Base-by-base conservation (phyloP, 441 rosid species). In the Biscutella laevigata region DNA sequence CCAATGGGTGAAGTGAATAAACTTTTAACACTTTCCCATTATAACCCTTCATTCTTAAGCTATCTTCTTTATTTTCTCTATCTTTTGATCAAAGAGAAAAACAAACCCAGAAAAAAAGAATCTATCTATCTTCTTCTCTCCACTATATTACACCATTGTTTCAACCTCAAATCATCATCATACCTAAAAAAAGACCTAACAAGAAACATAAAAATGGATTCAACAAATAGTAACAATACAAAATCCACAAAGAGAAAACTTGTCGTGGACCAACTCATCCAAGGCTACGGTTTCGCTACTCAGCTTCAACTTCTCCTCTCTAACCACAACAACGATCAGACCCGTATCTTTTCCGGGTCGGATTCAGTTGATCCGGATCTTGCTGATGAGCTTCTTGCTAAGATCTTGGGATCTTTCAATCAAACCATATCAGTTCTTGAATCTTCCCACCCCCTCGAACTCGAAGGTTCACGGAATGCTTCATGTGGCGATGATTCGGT, bases 351-450 rank as follows among this genome's bases (percentile, higher is more conserved):
- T 37, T 37, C 55, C 20, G 35, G 45, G 25, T 56, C 61, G 7
- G 42, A 16, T 43, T 43, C 24, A 32, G 37, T 44, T 20, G 52
- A 21, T 38, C 20, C 25, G 16, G 30, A 19, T 25, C 52, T 69
- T 3, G 60, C 53, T 32, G 26, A 40, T 33, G 78, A 77, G 9
- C 75, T 84, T 32, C 9, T 62, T 1, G 30, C 9, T 35, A 71
- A 75, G 77, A 77, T 86, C 83, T 51, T 76, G 74, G 46, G 35
- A 28, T 82, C 91, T 54, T 80, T 86, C 53, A 26, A 62, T 13
- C 17, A 74, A 11, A 47, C 81, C 49, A 62, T 88, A n/a, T 62
- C 79, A 12, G 51, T 62, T 3, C 60, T 83, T n/a, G 48, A 59
- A 9, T 39, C 69, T 27, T 28, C 17, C 51, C 68, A 57, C 3